phyloP scores from a whole-genome alignment of 805 yeast species.

The Debaryomyces prosopidis region DNA sequence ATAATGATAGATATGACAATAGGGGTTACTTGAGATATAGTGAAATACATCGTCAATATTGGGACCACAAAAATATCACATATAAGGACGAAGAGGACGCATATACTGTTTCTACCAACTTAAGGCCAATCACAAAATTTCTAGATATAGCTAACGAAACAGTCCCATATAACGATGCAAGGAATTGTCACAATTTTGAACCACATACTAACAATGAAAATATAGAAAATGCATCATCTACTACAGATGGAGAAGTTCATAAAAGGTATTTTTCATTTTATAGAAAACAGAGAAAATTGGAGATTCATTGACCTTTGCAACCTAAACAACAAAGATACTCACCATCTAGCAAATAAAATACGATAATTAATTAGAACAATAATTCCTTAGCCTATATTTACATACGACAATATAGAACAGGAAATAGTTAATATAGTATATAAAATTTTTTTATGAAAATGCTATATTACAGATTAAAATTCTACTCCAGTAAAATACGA shows the following conservation, averaged over 20 bases:
- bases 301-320: background rate
- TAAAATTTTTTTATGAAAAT: slow-evolving; percentile 1
- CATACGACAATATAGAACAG: background rate
- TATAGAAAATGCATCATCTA: background rate
- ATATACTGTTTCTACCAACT: slow-evolving; percentile 2
- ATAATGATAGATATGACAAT: slow-evolving; percentile 1
- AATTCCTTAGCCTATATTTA: background rate
- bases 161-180: background rate
- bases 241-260: background rate
- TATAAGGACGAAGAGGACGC: background rate
- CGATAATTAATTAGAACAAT: background rate
- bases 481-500: background rate
- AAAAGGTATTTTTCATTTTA: background rate
- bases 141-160: slow-evolving; percentile 2
- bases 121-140: slow-evolving; percentile 3
- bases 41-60: slow-evolving; percentile 12
- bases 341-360: too few relatives aligned
- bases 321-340: too few relatives aligned
- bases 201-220: background rate
- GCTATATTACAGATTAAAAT: slow-evolving; percentile 3
- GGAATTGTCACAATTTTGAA: background rate
- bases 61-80: slow-evolving; percentile 6
- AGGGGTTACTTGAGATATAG: slow-evolving; percentile 7
- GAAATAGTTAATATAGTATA: slow-evolving; percentile 2
- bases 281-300: background rate